Evolutionary conservation across 805 yeast species (phyloP).

Genomic region (Lachancea cidri): DNA sequence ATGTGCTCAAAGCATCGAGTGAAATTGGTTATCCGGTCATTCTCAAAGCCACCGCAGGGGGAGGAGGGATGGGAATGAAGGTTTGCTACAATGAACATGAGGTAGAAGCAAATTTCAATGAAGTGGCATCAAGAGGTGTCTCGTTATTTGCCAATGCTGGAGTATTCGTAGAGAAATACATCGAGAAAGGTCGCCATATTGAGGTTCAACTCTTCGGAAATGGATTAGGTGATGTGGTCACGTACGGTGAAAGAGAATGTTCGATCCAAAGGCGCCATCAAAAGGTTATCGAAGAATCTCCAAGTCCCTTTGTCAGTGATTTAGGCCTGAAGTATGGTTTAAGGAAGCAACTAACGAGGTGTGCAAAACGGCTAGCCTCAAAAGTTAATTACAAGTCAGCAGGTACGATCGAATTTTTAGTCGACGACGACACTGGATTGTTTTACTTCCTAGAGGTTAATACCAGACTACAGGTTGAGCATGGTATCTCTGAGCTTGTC

Average conservation of each 20-base stretch:
- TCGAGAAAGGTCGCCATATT: constrained; percentile 92
- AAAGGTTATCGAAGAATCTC: constrained; percentile 94
- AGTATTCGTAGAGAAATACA: constrained; percentile 90
- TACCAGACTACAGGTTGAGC: constrained; percentile 96
- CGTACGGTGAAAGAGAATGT: constrained; percentile 96
- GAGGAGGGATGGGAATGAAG: constrained; percentile 98
- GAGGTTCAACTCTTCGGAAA: constrained; percentile 97
- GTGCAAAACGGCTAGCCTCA: constrained; percentile 79
- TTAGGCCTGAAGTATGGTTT: constrained; percentile 37
- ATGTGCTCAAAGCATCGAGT: constrained; percentile 71
- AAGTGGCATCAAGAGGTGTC: constrained; percentile 91
- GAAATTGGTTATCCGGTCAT: constrained; percentile 81
- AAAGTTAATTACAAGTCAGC: constrained; percentile 91
- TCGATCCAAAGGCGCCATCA: constrained; percentile 97
- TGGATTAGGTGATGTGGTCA: constrained; percentile 87
- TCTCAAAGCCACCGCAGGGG: constrained; percentile 98
- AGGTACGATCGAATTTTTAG: constrained; percentile 95
- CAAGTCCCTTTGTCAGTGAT: constrained; percentile 90
- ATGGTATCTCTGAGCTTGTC: constrained; percentile 92
- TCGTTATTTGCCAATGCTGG: constrained; percentile 94
- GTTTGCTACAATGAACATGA: constrained; percentile 82
- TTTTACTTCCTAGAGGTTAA: constrained; percentile 95
- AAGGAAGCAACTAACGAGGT: constrained; percentile 65
- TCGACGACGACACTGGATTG: constrained; percentile 78
- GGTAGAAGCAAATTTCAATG: constrained; percentile 75